Conservation (phyloP, 352 stramenopile species). For the Phytophthora syringae region DNA sequence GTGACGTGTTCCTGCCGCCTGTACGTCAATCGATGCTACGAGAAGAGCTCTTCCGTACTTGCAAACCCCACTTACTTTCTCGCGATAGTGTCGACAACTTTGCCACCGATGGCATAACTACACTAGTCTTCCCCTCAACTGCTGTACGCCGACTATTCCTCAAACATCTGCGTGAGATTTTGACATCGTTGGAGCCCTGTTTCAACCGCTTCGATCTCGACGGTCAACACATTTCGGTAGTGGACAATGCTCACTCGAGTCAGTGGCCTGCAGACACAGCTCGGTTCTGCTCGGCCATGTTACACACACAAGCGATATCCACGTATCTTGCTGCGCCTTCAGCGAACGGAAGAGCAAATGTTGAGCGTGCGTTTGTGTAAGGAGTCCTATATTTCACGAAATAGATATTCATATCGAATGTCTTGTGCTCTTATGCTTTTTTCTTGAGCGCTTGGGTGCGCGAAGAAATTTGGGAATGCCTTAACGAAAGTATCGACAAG, state of each 20-base stretch:
- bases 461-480: too few relatives aligned
- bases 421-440: background rate
- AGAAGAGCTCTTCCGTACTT: conserved; percentile 49
- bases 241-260: conserved; percentile 54
- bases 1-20: conserved; percentile 49
- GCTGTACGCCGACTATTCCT: conserved; percentile 47
- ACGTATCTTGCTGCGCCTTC: conserved; percentile 31
- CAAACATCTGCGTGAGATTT: conserved; percentile 47
- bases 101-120: background rate
- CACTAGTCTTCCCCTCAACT: background rate
- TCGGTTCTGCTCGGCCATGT: conserved; percentile 51
- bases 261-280: conserved; percentile 44
- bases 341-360: conserved; percentile 4
- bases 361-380: conserved; percentile 7
- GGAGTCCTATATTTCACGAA: too few relatives aligned
- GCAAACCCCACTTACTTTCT: conserved; percentile 37
- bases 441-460: background rate
- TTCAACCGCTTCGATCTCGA: conserved; percentile 65
- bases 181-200: conserved; percentile 58
- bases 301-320: conserved; percentile 71
- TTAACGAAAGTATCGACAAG: too few relatives aligned
- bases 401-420: background rate
- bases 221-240: conserved; percentile 44
- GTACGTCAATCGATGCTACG: conserved; percentile 40
- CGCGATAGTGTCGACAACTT: conserved; percentile 48